Conservation (phyloP, 768 basidiomycete genomes). For the Phallus indusiatus region DNA sequence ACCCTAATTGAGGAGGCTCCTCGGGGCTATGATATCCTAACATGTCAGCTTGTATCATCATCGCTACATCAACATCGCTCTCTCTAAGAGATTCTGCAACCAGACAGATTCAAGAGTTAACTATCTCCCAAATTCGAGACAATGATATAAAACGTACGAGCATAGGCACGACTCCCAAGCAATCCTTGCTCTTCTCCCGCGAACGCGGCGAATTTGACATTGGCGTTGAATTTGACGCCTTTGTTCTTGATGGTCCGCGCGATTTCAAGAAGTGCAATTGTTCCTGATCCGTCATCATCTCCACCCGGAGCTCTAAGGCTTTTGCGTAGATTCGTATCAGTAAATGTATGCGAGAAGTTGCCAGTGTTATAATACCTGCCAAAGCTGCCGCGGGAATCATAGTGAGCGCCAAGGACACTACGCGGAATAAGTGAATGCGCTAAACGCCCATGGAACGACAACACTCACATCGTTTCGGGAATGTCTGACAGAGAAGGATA, state of each 20-base stretch:
- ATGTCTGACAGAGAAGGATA: background rate
- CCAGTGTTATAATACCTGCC: conserved; percentile 55
- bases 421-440: conserved; percentile 56
- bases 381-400: conserved; percentile 86
- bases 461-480: background rate
- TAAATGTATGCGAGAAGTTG: background rate
- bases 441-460: background rate
- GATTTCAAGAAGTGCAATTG: conserved; percentile 67
- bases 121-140: background rate
- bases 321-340: background rate
- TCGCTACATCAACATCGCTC: conserved; percentile 52
- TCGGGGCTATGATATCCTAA: conserved; percentile 69
- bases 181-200: conserved; percentile 92
- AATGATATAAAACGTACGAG: conserved; percentile 40
- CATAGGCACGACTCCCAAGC: conserved; percentile 68
- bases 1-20: conserved; percentile 77
- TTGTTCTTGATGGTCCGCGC: conserved; percentile 63
- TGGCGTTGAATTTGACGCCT: conserved; percentile 60
- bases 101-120: background rate
- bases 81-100: conserved; percentile 46
- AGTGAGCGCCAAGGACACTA: conserved; percentile 77
- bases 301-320: conserved; percentile 30
- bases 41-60: conserved; percentile 94
- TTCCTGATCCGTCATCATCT: conserved; percentile 57
- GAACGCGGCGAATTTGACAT: conserved; percentile 75